Evolutionary conservation across 2,329 filamentous ascomycete genomes (phyloP), one percentile per base, ranked within the genome.

Genomic region (Leptographium lundbergii): DNA sequence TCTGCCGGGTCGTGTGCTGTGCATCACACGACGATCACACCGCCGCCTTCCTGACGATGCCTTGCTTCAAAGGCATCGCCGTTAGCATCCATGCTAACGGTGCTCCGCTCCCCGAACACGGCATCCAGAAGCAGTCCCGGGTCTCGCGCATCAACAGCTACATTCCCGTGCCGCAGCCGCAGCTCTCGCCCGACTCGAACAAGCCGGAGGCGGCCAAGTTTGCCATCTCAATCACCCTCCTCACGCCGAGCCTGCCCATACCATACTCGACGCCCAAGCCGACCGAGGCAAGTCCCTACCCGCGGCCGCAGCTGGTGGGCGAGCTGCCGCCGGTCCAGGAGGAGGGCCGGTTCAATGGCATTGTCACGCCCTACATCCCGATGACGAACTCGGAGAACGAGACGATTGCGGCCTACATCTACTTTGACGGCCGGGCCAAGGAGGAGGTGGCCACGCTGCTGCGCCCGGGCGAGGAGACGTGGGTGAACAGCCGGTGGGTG

Each of bases 401-500:
- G 75, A 99, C 94, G 17, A 92, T 99, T 66, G 94, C 94, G 36
- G 94, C 65, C 45, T 99, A 99, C 72, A 97, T 99, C 66, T 99
- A 99, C 75, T 99, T 99, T 69, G 94, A 99, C 72, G 94, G 94
- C 22, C 81, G 94, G 63, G 82, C 83, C 61, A 99, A 99, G 72
- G 94, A 99, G 71, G 94, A 99, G 74, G 95, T 99, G 3, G 94
- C 94, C 57, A 99, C 94, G 14, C 77, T 99, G 60, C 77, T 99
- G 57, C 81, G 94, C 59, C 87, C 91, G 14, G 92, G 94, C 27
- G 94, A 97, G 70, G 94, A 99, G 74, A 99, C 94, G 2, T 99
- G 94, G 94, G 95, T 99, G 27, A 99, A 97, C 69, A 96, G 91
- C 59, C 81, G 94, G 66, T 99, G 94, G 94, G 94, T 99, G 56